Percentiles rank a stretch among this genome's conserved stretches.
These are phyloP conservation scores for Dothideomycetidae sp. DNA, from an alignment of 2,329 filamentous ascomycete genomes.

Conservation along the genomic window DNA sequence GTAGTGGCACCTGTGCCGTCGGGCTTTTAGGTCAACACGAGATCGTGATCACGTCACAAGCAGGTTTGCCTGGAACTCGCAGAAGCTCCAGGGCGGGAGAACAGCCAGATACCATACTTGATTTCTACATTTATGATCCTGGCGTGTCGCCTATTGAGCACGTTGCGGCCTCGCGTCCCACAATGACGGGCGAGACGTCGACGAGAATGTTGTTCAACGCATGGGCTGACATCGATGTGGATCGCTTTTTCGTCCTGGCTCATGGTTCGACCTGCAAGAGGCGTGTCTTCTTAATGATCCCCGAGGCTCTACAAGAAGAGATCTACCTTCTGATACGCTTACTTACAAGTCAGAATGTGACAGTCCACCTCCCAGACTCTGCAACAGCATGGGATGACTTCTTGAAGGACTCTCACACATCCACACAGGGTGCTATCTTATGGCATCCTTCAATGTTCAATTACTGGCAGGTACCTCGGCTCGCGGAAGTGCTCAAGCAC, in stretches of 20 bases:
- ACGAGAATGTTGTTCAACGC: not conserved
- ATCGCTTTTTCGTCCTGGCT: conserved; percentile 5
- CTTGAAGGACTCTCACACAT: conserved; percentile 7
- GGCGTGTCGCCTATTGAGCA: no score
- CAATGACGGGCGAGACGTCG: no score
- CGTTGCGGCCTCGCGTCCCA: no score
- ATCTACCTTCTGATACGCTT: conserved; percentile 13
- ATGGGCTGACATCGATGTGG: not conserved
- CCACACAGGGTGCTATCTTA: conserved; percentile 5
- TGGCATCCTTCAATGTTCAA: conserved; percentile 9
- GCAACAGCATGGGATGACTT: conserved; percentile 19
- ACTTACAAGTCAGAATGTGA: conserved; percentile 14
- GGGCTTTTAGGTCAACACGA: not conserved
- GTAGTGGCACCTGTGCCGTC: not conserved
- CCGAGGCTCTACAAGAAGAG: conserved; percentile 13
- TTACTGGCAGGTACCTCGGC: conserved; percentile 13
- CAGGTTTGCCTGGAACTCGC: no score
- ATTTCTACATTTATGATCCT: no score
- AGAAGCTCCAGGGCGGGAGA: no score
- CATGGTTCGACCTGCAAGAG: conserved; percentile 8
- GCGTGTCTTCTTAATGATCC: conserved; percentile 19
- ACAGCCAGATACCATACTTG: no score
- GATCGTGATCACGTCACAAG: no score
- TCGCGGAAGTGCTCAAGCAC: conserved; percentile 2
- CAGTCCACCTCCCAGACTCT: conserved; percentile 16